phyloP scores from a whole-genome alignment of 2,329 filamentous ascomycete species.

The Stagonosporopsis rhizophila region DNA sequence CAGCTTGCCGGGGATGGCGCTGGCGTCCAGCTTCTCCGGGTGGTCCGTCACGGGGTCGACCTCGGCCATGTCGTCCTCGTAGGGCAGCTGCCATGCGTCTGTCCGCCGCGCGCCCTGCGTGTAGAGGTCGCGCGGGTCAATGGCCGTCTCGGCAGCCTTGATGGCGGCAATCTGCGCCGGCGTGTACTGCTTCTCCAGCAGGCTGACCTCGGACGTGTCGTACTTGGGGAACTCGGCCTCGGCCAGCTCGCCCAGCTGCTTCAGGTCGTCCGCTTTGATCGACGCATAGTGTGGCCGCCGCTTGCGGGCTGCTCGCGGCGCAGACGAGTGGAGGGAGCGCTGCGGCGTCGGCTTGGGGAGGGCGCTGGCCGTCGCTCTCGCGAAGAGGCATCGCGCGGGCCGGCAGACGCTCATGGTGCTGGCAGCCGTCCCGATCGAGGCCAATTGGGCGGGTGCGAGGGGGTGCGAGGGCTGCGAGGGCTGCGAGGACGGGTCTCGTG shows the following conservation, averaged over 20 bases:
- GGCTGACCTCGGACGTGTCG: slow-evolving; percentile 55
- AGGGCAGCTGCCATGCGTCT: slow-evolving; percentile 71
- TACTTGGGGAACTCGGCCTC: slow-evolving; percentile 65
- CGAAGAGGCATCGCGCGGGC: slow-evolving; percentile 53
- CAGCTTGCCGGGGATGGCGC: slow-evolving; percentile 34
- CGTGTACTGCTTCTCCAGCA: slow-evolving; percentile 73
- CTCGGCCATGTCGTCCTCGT: slow-evolving; percentile 80
- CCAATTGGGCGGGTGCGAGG: slow-evolving; percentile 13
- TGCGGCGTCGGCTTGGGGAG: slow-evolving; percentile 44
- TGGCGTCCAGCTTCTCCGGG: slow-evolving; percentile 49
- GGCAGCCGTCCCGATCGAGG: slow-evolving; percentile 10
- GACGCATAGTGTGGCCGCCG: slow-evolving; percentile 52
- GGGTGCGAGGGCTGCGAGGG: neutral
- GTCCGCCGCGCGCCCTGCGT: slow-evolving; percentile 74
- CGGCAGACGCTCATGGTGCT: slow-evolving; percentile 53
- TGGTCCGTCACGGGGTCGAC: slow-evolving; percentile 79
- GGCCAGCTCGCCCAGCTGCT: slow-evolving; percentile 43
- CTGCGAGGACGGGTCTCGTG: neutral
- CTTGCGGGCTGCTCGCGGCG: slow-evolving; percentile 45
- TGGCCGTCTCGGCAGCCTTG: slow-evolving; percentile 77
- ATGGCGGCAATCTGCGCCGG: slow-evolving; percentile 82
- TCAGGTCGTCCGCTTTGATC: slow-evolving; percentile 53
- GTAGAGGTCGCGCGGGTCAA: slow-evolving; percentile 76
- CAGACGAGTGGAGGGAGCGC: slow-evolving; percentile 52
- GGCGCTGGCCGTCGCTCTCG: slow-evolving; percentile 33